phyloP scores from a whole-genome alignment of 2,329 filamentous ascomycete species.

The Didymella arachidicola region DNA sequence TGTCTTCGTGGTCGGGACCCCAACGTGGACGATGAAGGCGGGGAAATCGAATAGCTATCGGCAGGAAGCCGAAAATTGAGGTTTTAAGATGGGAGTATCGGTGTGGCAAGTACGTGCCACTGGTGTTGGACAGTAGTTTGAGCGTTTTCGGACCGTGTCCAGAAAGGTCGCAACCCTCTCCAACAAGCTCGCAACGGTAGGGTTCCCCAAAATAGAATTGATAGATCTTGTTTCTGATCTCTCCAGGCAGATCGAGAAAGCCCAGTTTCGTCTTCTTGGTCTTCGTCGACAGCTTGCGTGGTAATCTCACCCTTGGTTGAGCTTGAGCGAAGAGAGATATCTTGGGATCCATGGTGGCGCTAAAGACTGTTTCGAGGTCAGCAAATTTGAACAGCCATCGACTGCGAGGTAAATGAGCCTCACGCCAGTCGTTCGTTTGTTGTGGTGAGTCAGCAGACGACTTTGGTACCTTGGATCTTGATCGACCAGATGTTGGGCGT shows the following conservation, averaged over 20 bases:
- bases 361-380: slow-evolving; percentile 11
- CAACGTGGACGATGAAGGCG: slow-evolving; percentile 28
- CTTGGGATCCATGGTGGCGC: slow-evolving; percentile 23
- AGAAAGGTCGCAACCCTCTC: background rate
- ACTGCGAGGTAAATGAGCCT: background rate
- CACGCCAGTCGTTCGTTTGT: slow-evolving; percentile 4
- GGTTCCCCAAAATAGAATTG: slow-evolving; percentile 42
- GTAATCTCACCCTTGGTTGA: slow-evolving; percentile 9
- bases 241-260: slow-evolving; percentile 55
- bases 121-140: slow-evolving; percentile 22
- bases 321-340: slow-evolving; percentile 25
- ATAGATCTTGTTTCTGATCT: slow-evolving; percentile 61
- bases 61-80: background rate
- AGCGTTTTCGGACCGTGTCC: slow-evolving; percentile 1
- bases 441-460: background rate
- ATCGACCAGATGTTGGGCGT: background rate
- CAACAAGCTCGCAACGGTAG: slow-evolving; percentile 39
- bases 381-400: background rate
- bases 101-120: background rate
- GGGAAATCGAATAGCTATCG: slow-evolving; percentile 25
- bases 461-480: background rate
- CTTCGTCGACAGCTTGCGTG: background rate
- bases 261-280: slow-evolving; percentile 29
- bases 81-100: background rate
- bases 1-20: background rate